Percentiles rank a stretch among this genome's conserved stretches.
These are phyloP conservation scores for Colletotrichum sp. DNA, from an alignment of 2,329 filamentous ascomycete genomes.

Conservation along the genomic window DNA sequence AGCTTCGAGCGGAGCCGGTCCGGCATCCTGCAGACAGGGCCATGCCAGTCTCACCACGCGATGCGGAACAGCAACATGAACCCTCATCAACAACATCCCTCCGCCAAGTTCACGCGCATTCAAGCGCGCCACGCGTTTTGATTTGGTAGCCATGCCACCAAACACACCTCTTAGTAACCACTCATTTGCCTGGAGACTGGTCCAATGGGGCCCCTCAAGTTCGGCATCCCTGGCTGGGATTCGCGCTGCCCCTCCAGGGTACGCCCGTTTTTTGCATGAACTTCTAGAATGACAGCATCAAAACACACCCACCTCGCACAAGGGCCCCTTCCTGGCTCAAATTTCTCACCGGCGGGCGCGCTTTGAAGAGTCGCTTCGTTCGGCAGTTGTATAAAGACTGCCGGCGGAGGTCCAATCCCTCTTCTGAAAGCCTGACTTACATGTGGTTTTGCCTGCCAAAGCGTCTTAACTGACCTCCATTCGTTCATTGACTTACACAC, in stretches of 20 bases:
- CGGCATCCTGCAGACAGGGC: background rate
- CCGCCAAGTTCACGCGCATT: slow-evolving; percentile 2
- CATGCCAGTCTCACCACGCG: slow-evolving; percentile 2
- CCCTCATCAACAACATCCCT: slow-evolving; percentile 11
- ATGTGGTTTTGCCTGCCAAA: slow-evolving; percentile 5
- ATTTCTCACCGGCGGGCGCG: background rate
- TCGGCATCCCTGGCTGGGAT: slow-evolving; percentile 5
- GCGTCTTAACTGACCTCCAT: slow-evolving; percentile 4
- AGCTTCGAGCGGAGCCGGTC: background rate
- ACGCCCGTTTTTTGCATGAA: slow-evolving; percentile 24
- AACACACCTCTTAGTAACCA: background rate
- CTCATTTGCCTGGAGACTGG: background rate
- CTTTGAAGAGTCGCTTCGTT: background rate
- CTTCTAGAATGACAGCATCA: slow-evolving; percentile 23
- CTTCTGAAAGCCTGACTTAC: background rate
- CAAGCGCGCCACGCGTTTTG: slow-evolving; percentile 16
- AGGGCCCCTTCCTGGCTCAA: slow-evolving; percentile 4
- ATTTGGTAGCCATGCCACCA: slow-evolving; percentile 15
- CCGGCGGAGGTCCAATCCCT: background rate
- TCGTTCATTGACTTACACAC: background rate
- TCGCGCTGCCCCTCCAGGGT: slow-evolving; percentile 7
- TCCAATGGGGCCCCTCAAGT: background rate
- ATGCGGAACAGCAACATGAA: background rate
- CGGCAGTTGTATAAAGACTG: slow-evolving; percentile 4
- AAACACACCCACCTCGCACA: background rate